phyloP scores from a whole-genome alignment of 768 basidiomycete species.

The Suillus brevipes region DNA sequence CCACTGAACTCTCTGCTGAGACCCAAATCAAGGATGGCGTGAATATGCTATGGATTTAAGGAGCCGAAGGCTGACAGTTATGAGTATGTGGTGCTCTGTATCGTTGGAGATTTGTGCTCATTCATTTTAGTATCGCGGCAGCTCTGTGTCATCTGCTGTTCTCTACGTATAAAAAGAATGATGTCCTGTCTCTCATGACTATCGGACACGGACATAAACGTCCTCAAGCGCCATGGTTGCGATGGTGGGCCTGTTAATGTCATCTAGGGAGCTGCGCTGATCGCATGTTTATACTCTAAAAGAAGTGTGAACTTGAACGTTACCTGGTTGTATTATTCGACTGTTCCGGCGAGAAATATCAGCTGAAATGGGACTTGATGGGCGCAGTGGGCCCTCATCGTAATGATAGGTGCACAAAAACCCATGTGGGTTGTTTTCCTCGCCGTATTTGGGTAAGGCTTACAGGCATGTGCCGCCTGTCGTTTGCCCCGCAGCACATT shows the following conservation, averaged over 20 bases:
- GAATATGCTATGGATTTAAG: slow-evolving; percentile 69
- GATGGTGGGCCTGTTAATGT: slow-evolving; percentile 49
- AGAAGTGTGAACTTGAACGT: no score
- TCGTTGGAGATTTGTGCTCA: slow-evolving; percentile 8
- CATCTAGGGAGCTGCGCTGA: background rate
- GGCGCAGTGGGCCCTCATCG: no score
- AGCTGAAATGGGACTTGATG: no score
- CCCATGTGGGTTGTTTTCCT: no score
- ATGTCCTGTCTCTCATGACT: slow-evolving; percentile 84
- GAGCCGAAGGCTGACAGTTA: slow-evolving; percentile 78
- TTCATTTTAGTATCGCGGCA: slow-evolving; percentile 64
- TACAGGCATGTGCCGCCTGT: no score
- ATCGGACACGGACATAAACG: slow-evolving; percentile 82
- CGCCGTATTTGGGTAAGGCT: no score
- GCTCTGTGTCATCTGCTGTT: slow-evolving; percentile 78
- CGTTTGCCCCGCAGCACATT: no score
- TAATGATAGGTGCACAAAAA: no score
- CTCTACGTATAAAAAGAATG: slow-evolving; percentile 71
- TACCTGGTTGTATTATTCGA: no score
- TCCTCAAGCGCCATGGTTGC: slow-evolving; percentile 76
- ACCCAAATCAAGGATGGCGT: slow-evolving; percentile 48
- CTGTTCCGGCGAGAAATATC: no score
- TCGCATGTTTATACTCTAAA: slow-evolving; percentile 1
- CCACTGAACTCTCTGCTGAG: slow-evolving; percentile 63
- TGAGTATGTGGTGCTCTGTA: slow-evolving; percentile 55